Conservation (phyloP, 1,284 basidiomycete genomes). For the Athelia psychrophila region DNA sequence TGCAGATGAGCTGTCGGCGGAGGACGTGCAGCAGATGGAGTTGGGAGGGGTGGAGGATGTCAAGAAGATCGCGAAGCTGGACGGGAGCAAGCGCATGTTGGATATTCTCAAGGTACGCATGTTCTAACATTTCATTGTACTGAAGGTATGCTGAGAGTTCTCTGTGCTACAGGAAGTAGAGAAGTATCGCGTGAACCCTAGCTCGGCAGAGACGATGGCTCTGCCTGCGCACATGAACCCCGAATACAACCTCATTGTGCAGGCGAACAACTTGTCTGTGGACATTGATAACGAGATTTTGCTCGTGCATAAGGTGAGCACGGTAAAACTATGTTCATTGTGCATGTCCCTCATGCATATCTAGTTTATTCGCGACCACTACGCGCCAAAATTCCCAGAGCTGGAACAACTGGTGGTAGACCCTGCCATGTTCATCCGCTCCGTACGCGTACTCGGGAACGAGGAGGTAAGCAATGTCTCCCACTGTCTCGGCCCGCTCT, state of each 20-base stretch:
- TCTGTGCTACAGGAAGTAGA: slow-evolving; percentile 70
- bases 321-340: slow-evolving; percentile 24
- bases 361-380: slow-evolving; percentile 98
- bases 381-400: slow-evolving; percentile 94
- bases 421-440: slow-evolving; percentile 89
- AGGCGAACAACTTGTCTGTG: slow-evolving; percentile 97
- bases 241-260: slow-evolving; percentile 95
- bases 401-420: slow-evolving; percentile 93
- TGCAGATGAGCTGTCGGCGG: slow-evolving; percentile 89
- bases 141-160: slow-evolving; percentile 1
- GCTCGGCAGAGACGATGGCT: slow-evolving; percentile 75
- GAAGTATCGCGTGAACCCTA: slow-evolving; percentile 77
- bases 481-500: slow-evolving; percentile 1
- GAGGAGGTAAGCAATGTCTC: slow-evolving; percentile 47
- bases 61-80: slow-evolving; percentile 83
- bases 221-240: slow-evolving; percentile 88
- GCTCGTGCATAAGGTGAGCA: slow-evolving; percentile 87
- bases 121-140: background rate
- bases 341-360: slow-evolving; percentile 6
- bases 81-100: slow-evolving; percentile 80
- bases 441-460: slow-evolving; percentile 89
- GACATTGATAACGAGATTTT: slow-evolving; percentile 99
- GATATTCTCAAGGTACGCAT: slow-evolving; percentile 76
- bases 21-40: slow-evolving; percentile 93
- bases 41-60: slow-evolving; percentile 83